Base-by-base conservation (phyloP, 805 yeast genomes). In the Ogataea trehaloabstinens region DNA sequence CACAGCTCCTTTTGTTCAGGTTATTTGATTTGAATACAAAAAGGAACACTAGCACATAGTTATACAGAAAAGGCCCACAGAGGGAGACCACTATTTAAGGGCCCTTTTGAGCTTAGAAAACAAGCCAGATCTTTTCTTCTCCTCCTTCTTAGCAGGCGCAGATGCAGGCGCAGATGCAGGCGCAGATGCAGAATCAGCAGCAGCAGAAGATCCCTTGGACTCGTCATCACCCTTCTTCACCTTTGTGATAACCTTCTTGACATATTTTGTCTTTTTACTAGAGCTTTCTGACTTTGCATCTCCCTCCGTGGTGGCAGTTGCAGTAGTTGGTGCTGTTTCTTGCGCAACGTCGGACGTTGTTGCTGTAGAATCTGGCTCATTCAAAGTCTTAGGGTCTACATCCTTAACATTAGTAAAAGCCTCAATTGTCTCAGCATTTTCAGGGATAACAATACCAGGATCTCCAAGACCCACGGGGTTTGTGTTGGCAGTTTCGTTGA, bases 321-420 rank as follows among this genome's bases (percentile, higher is more conserved):
- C 46, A 3, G 36, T 24, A 6, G 45, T 20, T 4, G 38, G 42
- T n/a, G 5, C 48, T 6, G 48, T 41, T 17, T 30, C 45, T 19
- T 32, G 35, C 6, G 33, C 21, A 15, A 16, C 33, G 22, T 30
- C 33, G 22, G 33, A 8, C n/a, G 33, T 30, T 6, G 33, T 30
- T 6, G 33, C 33, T 7, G 22, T 15, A 10, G 33, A 30, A 16
- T 8, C 34, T 16, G 38, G 35, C 29, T 58, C 74, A 49, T 82
- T 82, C 47, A 84, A 68, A 38, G 73, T 68, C 58, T 74, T 64
- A 17, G 80, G 74, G 50, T 77, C 75, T 27, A 74, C 82, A 37
- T 73, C 68, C 42, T 73, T 66, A 19, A 78, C 70, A 46, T 76
- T 73, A 32, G 61, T 61, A 55, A 87, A 82, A 35, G 78, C 95